These are phyloP conservation scores for Chytriomyces sp. DNA, from an alignment of 192 early-diverging fungal species.

Conservation along the genomic window DNA sequence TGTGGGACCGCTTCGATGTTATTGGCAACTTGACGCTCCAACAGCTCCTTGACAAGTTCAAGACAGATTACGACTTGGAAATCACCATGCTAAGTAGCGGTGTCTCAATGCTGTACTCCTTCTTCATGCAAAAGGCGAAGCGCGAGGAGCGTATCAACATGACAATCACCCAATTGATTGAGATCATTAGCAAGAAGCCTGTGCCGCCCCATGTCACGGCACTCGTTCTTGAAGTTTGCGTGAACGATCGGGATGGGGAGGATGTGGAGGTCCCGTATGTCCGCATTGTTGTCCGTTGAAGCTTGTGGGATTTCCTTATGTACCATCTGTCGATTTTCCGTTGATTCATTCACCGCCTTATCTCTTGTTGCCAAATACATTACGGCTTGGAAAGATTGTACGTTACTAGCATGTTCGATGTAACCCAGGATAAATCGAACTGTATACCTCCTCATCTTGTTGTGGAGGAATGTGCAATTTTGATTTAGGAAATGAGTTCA, in stretches of 20 bases:
- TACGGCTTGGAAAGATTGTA: too few relatives aligned
- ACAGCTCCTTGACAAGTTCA: constrained; percentile 86
- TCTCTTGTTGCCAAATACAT: too few relatives aligned
- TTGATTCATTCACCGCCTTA: too few relatives aligned
- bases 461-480: too few relatives aligned
- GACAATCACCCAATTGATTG: constrained; percentile 80
- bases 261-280: constrained; percentile 73
- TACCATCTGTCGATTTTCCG: too few relatives aligned
- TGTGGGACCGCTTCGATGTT: constrained; percentile 96
- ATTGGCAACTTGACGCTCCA: constrained; percentile 82
- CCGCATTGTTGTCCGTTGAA: constrained; percentile 39
- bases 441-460: too few relatives aligned
- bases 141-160: constrained; percentile 75
- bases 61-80: constrained; percentile 79
- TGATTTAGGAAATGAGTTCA: too few relatives aligned
- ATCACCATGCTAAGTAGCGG: constrained; percentile 92
- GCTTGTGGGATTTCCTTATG: too few relatives aligned
- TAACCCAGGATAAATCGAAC: too few relatives aligned
- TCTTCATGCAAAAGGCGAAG: constrained; percentile 88
- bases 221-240: constrained; percentile 85
- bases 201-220: constrained; percentile 82
- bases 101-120: constrained; percentile 89
- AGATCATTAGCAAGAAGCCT: constrained; percentile 83
- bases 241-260: constrained; percentile 83
- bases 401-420: too few relatives aligned